Base-by-base conservation (phyloP, 192 early-diverging fungal species). In the Entomortierella parvispora region DNA sequence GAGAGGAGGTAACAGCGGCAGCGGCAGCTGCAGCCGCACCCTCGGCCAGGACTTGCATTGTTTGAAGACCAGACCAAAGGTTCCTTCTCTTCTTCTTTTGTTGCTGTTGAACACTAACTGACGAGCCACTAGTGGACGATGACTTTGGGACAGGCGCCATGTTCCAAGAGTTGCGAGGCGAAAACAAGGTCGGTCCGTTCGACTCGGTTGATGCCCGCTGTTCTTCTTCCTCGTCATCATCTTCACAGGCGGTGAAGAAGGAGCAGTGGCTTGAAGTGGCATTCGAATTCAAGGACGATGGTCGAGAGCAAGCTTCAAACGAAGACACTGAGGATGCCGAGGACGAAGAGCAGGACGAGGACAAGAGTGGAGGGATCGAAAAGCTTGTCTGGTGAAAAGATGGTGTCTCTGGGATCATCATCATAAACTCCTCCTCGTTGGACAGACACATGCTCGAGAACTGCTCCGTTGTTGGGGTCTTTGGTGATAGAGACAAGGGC, bases 151-250 rank as follows among this genome's bases (percentile, higher is more conserved):
- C 17, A 20, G 55, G 28, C 53, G 45, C 65, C 65, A 68, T 10
- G 49, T 33, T 18, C 74, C 74, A 22, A 5, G 74, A 77, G 49
- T 68, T 68, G 8, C 74, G 59, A 28, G 74, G 74, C 2, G 74
- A 77, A 18, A 25, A 49, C 11, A 64, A 2, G 1, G 20, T 53
- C 26, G 29, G 7, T 11, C 34, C 42, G 47, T n/a, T n/a, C n/a
- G n/a, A n/a, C n/a, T n/a, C n/a, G n/a, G n/a, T n/a, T n/a, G 6
- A 18, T 20, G 3, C 22, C 58, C 50, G n/a, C 12, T 52, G 46
- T 32, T 31, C 48, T n/a, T 52, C 43, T 33, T 60, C 28, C 5
- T 17, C 59, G n/a, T 63, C 54, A 34, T 77, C 61, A 33, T 63
- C 66, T 11, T 77, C 74, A 22, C 61, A 58, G 2, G 62, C 71